Conservation (phyloP, 202 grass and related monocot genomes). For the Eragrostis tef region DNA sequence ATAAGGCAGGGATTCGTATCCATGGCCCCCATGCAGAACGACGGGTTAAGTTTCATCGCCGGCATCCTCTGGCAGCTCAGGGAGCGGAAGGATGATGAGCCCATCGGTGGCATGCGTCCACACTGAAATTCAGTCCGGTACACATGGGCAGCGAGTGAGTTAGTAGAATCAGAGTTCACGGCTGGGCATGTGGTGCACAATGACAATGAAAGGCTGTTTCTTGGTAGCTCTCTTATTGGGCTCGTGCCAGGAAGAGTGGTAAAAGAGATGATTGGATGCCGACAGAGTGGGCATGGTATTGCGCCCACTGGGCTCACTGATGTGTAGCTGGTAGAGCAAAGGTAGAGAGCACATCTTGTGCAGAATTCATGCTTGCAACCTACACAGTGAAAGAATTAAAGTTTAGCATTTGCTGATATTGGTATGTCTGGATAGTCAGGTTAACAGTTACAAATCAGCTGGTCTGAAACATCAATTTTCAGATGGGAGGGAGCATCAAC, state of each 20-base stretch:
- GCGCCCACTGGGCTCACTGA: constrained; percentile 58
- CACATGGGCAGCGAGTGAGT: constrained; percentile 47
- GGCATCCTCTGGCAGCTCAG: constrained; percentile 82
- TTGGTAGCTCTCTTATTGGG: constrained; percentile 64
- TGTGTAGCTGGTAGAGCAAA: constrained; percentile 80
- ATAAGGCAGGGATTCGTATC: constrained; percentile 68
- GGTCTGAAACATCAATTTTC: too few relatives aligned
- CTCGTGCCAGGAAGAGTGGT: constrained; percentile 59
- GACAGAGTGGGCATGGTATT: constrained; percentile 89
- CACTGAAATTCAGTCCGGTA: constrained; percentile 71
- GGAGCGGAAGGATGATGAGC: constrained; percentile 83
- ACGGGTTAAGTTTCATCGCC: constrained; percentile 70
- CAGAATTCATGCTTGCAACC: constrained; percentile 98
- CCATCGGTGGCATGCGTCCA: constrained; percentile 56
- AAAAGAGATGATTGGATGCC: constrained; percentile 78
- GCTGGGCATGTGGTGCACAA: constrained; percentile 79
- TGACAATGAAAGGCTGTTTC: constrained; percentile 79
- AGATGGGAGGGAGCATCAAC: too few relatives aligned
- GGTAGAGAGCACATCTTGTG: constrained; percentile 90
- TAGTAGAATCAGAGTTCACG: constrained; percentile 65
- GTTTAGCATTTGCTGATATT: background rate
- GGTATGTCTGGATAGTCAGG: background rate
- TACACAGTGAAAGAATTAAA: constrained; percentile 30
- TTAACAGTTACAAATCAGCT: too few relatives aligned
- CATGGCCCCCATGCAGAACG: constrained; percentile 73